These are phyloP conservation scores for Malassezia arunalokei DNA, from an alignment of 1,284 basidiomycete genomes.

Conservation along the genomic window DNA sequence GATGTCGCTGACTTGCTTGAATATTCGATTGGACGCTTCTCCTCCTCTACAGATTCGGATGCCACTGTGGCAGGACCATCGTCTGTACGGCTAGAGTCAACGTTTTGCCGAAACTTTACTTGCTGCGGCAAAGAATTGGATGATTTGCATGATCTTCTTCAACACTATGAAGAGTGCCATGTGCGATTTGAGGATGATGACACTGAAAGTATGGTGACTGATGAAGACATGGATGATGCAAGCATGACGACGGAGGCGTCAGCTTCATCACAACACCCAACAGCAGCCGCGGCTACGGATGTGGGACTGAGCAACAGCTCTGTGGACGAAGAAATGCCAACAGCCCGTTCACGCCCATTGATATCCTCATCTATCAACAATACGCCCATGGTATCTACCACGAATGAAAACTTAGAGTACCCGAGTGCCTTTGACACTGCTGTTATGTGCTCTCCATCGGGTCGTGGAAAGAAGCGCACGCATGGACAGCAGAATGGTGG, in stretches of 20 bases:
- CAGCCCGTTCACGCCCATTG: conserved; percentile 2
- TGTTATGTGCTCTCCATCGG: conserved; percentile 31
- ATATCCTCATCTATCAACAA: conserved; percentile 4
- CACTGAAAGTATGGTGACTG: conserved; percentile 29
- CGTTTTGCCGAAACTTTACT: conserved; percentile 44
- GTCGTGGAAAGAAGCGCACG: conserved; percentile 42
- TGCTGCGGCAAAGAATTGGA: conserved; percentile 42
- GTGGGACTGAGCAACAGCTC: not conserved
- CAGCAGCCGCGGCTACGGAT: not conserved
- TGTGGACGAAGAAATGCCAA: not conserved
- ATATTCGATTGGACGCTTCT: conserved; percentile 38
- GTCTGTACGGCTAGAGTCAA: conserved; percentile 37
- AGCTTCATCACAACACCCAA: not conserved
- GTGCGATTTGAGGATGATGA: conserved; percentile 44
- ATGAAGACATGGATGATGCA: conserved; percentile 33
- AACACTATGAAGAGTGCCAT: conserved; percentile 45
- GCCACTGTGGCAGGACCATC: conserved; percentile 30
- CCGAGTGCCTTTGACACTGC: conserved; percentile 40
- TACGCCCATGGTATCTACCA: conserved; percentile 16
- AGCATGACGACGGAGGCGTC: conserved; percentile 5
- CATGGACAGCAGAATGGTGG: conserved; percentile 32
- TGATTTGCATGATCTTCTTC: conserved; percentile 43
- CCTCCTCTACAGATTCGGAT: conserved; percentile 39
- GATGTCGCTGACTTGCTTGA: conserved; percentile 44
- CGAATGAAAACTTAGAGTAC: conserved; percentile 24